Conservation (phyloP, 768 basidiomycete genomes). For the Cystobasidium tubakii region DNA sequence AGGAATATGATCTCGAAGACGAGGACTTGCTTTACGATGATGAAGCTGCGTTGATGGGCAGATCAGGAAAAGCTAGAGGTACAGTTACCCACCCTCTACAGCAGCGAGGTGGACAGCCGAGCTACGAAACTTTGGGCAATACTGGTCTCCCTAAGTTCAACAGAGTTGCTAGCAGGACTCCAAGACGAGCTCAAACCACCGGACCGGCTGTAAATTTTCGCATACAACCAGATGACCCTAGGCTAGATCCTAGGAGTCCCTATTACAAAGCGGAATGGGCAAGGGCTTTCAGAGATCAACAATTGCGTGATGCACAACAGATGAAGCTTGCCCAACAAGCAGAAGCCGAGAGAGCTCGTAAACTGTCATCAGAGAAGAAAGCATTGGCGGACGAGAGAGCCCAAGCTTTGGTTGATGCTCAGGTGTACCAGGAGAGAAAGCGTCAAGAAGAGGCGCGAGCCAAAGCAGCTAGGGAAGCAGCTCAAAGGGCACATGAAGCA, state of each 20-base stretch:
- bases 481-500: conserved; percentile 5
- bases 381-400: not conserved
- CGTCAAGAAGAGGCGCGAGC: not conserved
- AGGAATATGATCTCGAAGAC: not conserved
- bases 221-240: not conserved
- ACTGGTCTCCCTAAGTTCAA: not conserved
- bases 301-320: not conserved
- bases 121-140: not conserved
- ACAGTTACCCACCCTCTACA: not conserved
- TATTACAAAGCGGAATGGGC: not conserved
- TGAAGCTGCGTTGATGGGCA: not conserved
- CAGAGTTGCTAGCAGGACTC: not conserved
- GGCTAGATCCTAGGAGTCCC: not conserved
- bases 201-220: conserved; percentile 5
- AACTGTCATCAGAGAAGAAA: not conserved
- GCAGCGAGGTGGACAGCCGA: not conserved
- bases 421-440: not conserved
- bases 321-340: conserved; percentile 1
- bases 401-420: not conserved
- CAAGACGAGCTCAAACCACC: not conserved
- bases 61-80: not conserved
- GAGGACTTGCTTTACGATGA: not conserved
- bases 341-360: not conserved
- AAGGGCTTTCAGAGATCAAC: not conserved
- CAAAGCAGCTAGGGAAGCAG: not conserved